Base-by-base conservation (phyloP, 2,329 filamentous ascomycete species). In the Fusarium tanahbumbuense region DNA sequence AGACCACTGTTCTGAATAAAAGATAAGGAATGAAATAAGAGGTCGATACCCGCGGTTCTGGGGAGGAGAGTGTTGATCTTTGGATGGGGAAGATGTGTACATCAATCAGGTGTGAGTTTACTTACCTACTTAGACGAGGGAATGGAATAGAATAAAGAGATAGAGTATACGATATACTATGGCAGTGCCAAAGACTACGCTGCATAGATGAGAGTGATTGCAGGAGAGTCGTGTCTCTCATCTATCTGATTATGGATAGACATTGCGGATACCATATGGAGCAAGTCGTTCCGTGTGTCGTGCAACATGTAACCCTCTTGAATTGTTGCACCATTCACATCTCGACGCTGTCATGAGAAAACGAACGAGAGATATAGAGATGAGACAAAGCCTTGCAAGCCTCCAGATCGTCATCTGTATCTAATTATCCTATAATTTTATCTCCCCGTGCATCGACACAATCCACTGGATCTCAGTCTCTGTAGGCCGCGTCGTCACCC, bases 401-500 rank as follows among this genome's bases (percentile, higher is more conserved):
- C 15, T 42, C 34, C n/a, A 28, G 37, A 53, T 27, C 34, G 25
- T 53, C 12, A 18, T 47, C 34, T 18, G 18, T 37, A 37, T 37
- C 18, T 25, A 25, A 25, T 8, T 8, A 60, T 44, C 47, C 54
- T 49, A 54, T 25, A 66, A 60, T 54, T 53, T 54, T 44, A 54
- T 45, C 47, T 66, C 25, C 27, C 32, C 2, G 25, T 22, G 13
- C n/a, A 44, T 41, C 42, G 15, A 12, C 16, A 27, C 10, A 42
- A 49, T 34, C 57, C 34, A 57, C 49, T 62, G 60, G 66, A 69
- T 61, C 46, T 53, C 37, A 45, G 48, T 49, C 66, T 49, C 30
- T 56, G 40, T 40, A 61, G 46, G 55, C 58, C 48, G 15, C 62
- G 62, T 65, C 52, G 46, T 61, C 48, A 49, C 23, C 23, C 44